Conservation (phyloP, 2,329 filamentous ascomycete genomes). For the Ciborinia camelliae region DNA sequence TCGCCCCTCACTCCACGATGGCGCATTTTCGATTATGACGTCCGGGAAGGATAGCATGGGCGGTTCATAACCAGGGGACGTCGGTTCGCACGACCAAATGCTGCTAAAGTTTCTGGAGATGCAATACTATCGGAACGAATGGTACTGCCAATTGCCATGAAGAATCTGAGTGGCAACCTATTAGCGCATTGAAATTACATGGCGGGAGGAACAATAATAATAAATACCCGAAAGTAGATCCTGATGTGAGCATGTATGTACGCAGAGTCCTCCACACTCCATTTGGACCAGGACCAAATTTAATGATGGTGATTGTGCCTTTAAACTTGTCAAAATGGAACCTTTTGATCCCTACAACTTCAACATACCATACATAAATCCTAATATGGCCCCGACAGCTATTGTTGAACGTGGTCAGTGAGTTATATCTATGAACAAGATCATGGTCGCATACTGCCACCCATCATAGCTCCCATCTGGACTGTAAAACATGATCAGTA, state of each 20-base stretch:
- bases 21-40: neutral
- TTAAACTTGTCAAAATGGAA: constrained; percentile 8
- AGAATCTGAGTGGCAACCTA: constrained; percentile 59
- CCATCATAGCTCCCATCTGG: constrained; percentile 99
- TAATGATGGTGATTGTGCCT: constrained; percentile 93
- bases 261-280: constrained; percentile 92
- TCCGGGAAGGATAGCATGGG: constrained; percentile 24
- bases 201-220: neutral
- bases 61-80: constrained; percentile 64
- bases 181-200: neutral
- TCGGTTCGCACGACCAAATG: constrained; percentile 71
- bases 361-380: constrained; percentile 86
- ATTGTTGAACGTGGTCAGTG: constrained; percentile 21
- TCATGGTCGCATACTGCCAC: constrained; percentile 70
- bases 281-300: constrained; percentile 89
- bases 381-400: constrained; percentile 96
- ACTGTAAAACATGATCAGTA: constrained; percentile 52
- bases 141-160: constrained; percentile 98
- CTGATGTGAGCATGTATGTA: constrained; percentile 95
- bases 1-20: neutral
- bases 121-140: constrained; percentile 77
- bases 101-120: constrained; percentile 69
- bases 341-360: neutral
- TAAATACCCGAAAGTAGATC: constrained; percentile 87
- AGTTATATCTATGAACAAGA: neutral